Evolutionary conservation across 805 yeast species (phyloP), one percentile per base, ranked within the genome.

Genomic region (Zygoascus biomembranicola): DNA sequence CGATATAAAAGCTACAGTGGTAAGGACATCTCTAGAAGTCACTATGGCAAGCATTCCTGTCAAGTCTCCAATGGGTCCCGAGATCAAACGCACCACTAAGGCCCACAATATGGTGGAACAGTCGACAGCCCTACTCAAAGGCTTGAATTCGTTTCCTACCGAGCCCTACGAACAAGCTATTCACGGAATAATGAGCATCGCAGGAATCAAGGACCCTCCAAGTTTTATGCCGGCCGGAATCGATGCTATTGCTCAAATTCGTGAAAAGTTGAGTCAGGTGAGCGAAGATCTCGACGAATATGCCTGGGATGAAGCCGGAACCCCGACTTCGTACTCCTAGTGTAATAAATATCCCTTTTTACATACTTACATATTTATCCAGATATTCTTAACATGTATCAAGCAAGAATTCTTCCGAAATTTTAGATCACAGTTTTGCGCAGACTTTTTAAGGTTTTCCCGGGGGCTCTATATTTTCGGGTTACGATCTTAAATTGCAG

Each of bases 151-250:
- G 11, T 56, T 59, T 39, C 64, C 66, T 1, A 58, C 57, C 14
- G 19, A 53, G 32, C 53, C 60, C 13, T 62, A 63, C 32, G 49
- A 53, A 9, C 61, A 64, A 32, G 55, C 61, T 8, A 39, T 63
- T 16, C 47, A 49, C 11, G 60, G 65, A 2, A 56, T 67, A 35
- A 50, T 58, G 35, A 55, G 55, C 13, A 58, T 67, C 8, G 69
- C 68, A 9, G 69, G 69, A 5, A 56, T 63, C 35, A 64, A 59
- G 23, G 64, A 67, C 51, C 70, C 70, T 9, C 70, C 70, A 2
- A 52, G 60, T 16, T 52, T 66, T 8, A 53, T 67, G n/a, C 58
- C 63, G 14, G 62, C 62, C 5, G 70, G 70, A 10, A 54, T 51
- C 8, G 66, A 58, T 10, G 64, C 68, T 0, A 61, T 65, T n/a